A percentile compares a stretch with the other conserved stretches of the same genome.
Evolutionary conservation across 2,329 filamentous ascomycete species (phyloP).

Genomic region (Botryotinia globosa): DNA sequence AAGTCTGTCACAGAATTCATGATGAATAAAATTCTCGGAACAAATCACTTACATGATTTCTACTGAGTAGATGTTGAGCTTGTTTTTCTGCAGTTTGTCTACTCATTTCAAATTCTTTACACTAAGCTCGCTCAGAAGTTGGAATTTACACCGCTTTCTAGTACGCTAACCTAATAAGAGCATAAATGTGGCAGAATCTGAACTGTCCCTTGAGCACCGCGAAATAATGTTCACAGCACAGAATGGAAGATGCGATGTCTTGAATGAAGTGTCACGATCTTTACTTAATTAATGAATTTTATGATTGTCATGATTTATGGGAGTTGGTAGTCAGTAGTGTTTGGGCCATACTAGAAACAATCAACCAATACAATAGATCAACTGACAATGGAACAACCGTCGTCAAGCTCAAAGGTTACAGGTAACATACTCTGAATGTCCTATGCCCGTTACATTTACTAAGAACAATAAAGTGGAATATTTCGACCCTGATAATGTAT

Average conservation of each 20-base stretch:
- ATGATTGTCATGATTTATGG: conserved; percentile 11
- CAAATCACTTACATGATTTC: not conserved
- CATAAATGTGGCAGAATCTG: not conserved
- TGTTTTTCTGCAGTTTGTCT: not conserved
- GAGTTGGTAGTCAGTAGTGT: conserved; percentile 1
- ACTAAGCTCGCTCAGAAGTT: not conserved
- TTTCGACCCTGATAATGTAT: conserved; percentile 87
- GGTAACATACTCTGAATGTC: conserved; percentile 45
- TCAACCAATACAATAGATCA: not conserved
- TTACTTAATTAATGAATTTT: conserved; percentile 8
- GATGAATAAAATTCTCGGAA: not conserved
- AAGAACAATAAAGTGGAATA: conserved; percentile 71
- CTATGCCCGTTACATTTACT: conserved; percentile 18
- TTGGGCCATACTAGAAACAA: not conserved
- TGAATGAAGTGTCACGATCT: conserved; percentile 1
- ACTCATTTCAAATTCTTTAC: not conserved
- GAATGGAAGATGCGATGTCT: conserved; percentile 2
- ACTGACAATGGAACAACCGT: conserved; percentile 60
- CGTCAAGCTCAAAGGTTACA: conserved; percentile 74
- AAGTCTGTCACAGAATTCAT: not conserved
- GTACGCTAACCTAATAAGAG: not conserved
- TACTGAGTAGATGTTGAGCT: not conserved
- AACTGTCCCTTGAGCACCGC: not conserved
- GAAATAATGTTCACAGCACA: conserved; percentile 4
- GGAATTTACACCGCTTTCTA: not conserved